These are phyloP conservation scores for Telfairia occidentalis DNA, from an alignment of 331 rosid species.

Conservation along the genomic window DNA sequence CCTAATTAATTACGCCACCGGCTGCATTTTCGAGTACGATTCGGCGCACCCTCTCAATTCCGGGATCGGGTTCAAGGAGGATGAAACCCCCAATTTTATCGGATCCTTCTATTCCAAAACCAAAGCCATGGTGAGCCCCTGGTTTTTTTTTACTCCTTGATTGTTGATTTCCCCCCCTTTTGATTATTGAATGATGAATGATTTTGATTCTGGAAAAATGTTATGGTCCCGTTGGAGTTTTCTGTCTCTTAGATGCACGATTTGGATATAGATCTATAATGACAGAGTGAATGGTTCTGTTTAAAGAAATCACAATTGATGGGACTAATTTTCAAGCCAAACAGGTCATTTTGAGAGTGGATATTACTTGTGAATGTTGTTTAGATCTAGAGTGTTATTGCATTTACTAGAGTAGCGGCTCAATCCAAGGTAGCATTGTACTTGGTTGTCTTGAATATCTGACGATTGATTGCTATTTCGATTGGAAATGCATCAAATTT, in stretches of 20 bases:
- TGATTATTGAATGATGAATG: neutral
- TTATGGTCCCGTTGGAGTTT: neutral
- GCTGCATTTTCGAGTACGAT: conserved; percentile 86
- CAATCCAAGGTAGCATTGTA: neutral
- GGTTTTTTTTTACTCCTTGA: neutral
- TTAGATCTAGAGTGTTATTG: neutral
- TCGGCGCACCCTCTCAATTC: conserved; percentile 38
- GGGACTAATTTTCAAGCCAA: neutral
- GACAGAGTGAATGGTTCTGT: neutral
- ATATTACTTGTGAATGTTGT: neutral
- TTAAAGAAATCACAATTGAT: neutral
- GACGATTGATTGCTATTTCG: neutral
- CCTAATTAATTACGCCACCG: conserved; percentile 70
- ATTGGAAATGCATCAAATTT: neutral
- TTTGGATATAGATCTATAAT: neutral
- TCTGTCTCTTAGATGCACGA: neutral
- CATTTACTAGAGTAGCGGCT: neutral
- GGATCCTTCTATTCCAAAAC: conserved; percentile 90
- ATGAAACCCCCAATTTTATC: conserved; percentile 57
- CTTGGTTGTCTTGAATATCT: neutral
- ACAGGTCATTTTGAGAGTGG: neutral
- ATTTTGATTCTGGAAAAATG: neutral
- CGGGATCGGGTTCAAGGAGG: conserved; percentile 62
- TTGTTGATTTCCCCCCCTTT: neutral
- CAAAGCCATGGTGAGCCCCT: conserved; percentile 58